Conservation (phyloP, 1,284 basidiomycete genomes). For the Ustilago vetiveriae region DNA sequence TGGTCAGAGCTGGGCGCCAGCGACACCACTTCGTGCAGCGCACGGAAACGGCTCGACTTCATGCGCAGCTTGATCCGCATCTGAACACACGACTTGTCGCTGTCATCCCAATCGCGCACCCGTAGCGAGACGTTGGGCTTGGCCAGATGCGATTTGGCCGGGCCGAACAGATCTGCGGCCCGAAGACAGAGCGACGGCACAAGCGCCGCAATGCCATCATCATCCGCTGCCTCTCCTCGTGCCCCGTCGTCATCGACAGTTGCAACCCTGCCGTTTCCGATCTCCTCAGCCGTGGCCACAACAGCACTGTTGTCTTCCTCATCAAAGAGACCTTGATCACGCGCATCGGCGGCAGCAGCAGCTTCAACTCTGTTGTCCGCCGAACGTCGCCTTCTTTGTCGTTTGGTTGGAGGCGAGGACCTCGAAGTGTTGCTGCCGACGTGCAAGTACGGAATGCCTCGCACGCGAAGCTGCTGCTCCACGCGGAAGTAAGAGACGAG, state of each 20-base stretch:
- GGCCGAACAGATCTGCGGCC: constrained; percentile 80
- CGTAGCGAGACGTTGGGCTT: constrained; percentile 89
- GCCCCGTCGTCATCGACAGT: constrained; percentile 65
- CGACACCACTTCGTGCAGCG: constrained; percentile 28
- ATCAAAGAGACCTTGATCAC: constrained; percentile 28
- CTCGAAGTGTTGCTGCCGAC: constrained; percentile 72
- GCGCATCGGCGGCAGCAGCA: constrained; percentile 11
- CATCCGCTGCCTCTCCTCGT: neutral
- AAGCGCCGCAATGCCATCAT: constrained; percentile 71
- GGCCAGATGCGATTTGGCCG: constrained; percentile 80
- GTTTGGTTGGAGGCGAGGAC: constrained; percentile 31
- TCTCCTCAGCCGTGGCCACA: neutral
- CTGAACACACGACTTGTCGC: constrained; percentile 73
- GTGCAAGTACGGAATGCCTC: constrained; percentile 79
- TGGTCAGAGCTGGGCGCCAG: constrained; percentile 65
- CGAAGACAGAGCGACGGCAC: constrained; percentile 84
- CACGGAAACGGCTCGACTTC: constrained; percentile 40
- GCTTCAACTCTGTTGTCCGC: neutral
- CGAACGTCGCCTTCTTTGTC: neutral
- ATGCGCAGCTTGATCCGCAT: constrained; percentile 74
- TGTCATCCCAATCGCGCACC: constrained; percentile 89
- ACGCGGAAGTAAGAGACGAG: constrained; percentile 88
- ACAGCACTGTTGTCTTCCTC: constrained; percentile 10
- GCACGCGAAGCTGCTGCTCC: constrained; percentile 84
- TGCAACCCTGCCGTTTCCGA: constrained; percentile 69